Evolutionary conservation across 768 basidiomycete species (phyloP).

Genomic region (Boletus reticuloceps): DNA sequence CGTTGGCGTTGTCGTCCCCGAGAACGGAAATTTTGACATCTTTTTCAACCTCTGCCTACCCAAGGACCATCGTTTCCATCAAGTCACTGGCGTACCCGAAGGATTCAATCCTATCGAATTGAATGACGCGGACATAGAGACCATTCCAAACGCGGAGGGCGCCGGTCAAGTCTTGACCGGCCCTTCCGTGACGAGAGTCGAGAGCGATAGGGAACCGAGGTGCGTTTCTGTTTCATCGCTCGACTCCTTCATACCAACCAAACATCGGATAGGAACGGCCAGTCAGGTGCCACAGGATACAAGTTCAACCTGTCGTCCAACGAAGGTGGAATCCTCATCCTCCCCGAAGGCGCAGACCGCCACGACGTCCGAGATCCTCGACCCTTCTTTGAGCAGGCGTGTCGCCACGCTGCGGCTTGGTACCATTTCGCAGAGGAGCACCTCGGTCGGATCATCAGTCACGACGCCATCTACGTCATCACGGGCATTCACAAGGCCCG

Average conservation of each 20-base stretch:
- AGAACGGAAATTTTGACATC: constrained; percentile 35
- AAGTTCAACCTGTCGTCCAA: constrained; percentile 16
- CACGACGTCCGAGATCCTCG: constrained; percentile 25
- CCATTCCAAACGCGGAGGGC: constrained; percentile 6
- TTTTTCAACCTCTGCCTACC: constrained; percentile 39
- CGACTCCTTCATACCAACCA: not conserved
- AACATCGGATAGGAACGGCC: not conserved
- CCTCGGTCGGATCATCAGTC: constrained; percentile 28
- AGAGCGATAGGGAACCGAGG: not conserved
- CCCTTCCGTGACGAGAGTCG: constrained; percentile 14
- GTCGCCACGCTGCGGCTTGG: constrained; percentile 28
- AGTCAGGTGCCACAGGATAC: not conserved
- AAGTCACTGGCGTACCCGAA: constrained; percentile 24
- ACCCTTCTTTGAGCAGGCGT: constrained; percentile 27
- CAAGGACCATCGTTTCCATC: constrained; percentile 26
- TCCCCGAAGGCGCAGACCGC: constrained; percentile 33
- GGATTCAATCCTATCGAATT: constrained; percentile 27
- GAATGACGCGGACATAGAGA: constrained; percentile 15
- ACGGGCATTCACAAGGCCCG: constrained; percentile 25
- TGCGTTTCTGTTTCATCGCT: not conserved
- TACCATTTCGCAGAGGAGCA: constrained; percentile 28
- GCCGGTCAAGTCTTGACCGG: constrained; percentile 7
- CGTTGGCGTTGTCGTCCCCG: constrained; percentile 35
- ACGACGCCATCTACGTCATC: constrained; percentile 34
- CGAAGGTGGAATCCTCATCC: constrained; percentile 33